A percentile compares a stretch with the other conserved stretches of the same genome.
Evolutionary conservation across 805 yeast genomes (phyloP).

Genomic region (Geotrichum ghanense): DNA sequence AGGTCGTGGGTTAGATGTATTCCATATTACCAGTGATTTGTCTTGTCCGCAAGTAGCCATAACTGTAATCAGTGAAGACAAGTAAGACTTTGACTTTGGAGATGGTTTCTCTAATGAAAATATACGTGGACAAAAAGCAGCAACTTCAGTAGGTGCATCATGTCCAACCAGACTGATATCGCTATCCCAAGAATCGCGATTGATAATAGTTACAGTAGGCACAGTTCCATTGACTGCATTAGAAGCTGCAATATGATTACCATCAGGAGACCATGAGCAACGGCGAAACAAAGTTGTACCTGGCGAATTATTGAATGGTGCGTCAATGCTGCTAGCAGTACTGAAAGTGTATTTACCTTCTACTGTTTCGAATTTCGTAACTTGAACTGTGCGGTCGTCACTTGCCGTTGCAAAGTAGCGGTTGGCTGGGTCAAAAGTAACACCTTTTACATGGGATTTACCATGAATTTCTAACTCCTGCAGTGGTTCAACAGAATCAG

Average conservation of each 20-base stretch:
- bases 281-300: slow-evolving; percentile 77
- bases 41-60: slow-evolving; percentile 97
- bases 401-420: slow-evolving; percentile 95
- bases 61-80: slow-evolving; percentile 39
- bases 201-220: slow-evolving; percentile 46
- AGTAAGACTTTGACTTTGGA: slow-evolving; percentile 10
- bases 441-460: slow-evolving; percentile 91
- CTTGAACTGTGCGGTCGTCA: slow-evolving; percentile 84
- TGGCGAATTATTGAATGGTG: slow-evolving; percentile 84
- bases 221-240: slow-evolving; percentile 61
- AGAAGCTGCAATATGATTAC: slow-evolving; percentile 59
- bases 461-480: slow-evolving; percentile 80
- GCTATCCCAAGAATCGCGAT: slow-evolving; percentile 54
- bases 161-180: slow-evolving; percentile 61
- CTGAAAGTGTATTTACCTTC: slow-evolving; percentile 60
- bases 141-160: slow-evolving; percentile 57
- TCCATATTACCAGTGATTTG: slow-evolving; percentile 79
- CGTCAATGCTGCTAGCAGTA: slow-evolving; percentile 69
- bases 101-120: slow-evolving; percentile 19
- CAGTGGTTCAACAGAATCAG: slow-evolving; percentile 77
- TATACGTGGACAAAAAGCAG: slow-evolving; percentile 39
- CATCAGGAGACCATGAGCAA: slow-evolving; percentile 66
- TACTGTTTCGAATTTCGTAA: slow-evolving; percentile 54
- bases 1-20: slow-evolving; percentile 65
- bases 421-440: slow-evolving; percentile 95